phyloP scores from a whole-genome alignment of 257 asterid species.

The Penstemon eatonii region DNA sequence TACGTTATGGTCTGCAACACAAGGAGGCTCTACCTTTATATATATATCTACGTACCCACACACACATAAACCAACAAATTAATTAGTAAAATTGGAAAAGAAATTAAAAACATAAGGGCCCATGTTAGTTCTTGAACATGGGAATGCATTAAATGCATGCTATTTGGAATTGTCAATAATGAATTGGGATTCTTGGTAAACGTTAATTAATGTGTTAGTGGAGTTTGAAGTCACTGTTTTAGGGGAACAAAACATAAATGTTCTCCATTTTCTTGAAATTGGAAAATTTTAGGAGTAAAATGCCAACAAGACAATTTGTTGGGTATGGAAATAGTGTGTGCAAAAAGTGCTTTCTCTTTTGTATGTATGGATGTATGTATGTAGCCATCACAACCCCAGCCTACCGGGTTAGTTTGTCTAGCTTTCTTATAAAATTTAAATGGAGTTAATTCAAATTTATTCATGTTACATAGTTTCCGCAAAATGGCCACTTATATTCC shows the following conservation, averaged over 20 bases:
- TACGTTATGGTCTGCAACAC: constrained; percentile 20
- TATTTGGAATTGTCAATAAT: constrained; percentile 14
- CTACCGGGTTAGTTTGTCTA: constrained; percentile 30
- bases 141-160: constrained; percentile 31
- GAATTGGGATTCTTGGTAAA: constrained; percentile 18
- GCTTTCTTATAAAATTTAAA: neutral
- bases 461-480: too few species aligned
- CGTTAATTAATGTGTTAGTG: constrained; percentile 15
- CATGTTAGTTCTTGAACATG: constrained; percentile 36
- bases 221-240: constrained; percentile 31
- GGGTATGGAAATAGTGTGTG: constrained; percentile 30
- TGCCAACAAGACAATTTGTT: constrained; percentile 35
- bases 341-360: constrained; percentile 22
- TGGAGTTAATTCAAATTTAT: too few species aligned
- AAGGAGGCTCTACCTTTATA: constrained; percentile 21
- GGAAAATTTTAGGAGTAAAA: constrained; percentile 24
- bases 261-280: constrained; percentile 45
- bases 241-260: constrained; percentile 41
- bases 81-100: neutral
- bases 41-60: constrained; percentile 23
- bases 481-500: too few species aligned
- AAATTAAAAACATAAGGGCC: constrained; percentile 31
- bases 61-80: constrained; percentile 13
- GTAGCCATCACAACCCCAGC: constrained; percentile 18
- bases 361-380: constrained; percentile 11